Evolutionary conservation across 257 asterid species (phyloP).

Genomic region (Thymus mandschuricus): DNA sequence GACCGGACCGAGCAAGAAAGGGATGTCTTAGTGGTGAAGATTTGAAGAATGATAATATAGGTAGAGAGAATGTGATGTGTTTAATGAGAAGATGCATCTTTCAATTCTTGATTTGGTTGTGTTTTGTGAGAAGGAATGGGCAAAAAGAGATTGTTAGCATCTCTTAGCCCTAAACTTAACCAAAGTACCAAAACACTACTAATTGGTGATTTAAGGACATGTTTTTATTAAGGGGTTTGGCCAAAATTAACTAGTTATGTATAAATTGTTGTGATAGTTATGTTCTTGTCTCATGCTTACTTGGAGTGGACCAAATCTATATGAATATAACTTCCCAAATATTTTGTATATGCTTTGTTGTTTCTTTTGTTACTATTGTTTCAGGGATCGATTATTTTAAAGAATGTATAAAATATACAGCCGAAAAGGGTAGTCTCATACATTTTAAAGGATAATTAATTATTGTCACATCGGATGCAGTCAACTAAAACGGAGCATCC

Average conservation of each 20-base stretch:
- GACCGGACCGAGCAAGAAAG: not conserved
- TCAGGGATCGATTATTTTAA: not conserved
- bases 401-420: too few species aligned
- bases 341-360: not conserved
- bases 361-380: not conserved
- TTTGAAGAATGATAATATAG: not conserved
- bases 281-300: not conserved
- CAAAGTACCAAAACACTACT: not conserved
- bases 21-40: not conserved
- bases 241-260: not conserved
- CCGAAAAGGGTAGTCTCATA: too few species aligned
- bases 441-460: too few species aligned
- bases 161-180: too few species aligned
- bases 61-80: not conserved
- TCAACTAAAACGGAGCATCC: too few species aligned
- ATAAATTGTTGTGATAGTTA: not conserved
- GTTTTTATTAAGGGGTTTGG: slow-evolving; percentile 5
- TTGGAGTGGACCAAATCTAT: not conserved
- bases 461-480: too few species aligned
- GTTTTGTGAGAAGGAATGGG: not conserved
- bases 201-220: not conserved
- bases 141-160: not conserved
- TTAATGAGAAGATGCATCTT: not conserved
- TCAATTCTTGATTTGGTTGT: not conserved
- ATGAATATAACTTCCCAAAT: not conserved